phyloP scores from a whole-genome alignment of 2,329 filamentous ascomycete species.

The Epichloe baconii region DNA sequence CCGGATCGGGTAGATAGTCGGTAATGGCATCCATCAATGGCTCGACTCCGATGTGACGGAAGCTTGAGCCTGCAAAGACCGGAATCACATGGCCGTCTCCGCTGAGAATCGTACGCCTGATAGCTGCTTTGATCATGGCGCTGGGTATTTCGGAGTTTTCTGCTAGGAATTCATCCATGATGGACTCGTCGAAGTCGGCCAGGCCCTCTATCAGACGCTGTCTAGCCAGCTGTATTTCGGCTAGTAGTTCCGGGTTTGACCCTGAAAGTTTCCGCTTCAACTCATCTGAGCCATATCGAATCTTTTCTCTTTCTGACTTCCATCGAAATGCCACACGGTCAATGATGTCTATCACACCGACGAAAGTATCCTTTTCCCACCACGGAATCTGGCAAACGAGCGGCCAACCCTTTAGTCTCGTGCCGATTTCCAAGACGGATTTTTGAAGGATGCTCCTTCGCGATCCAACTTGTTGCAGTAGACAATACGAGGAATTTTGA shows the following conservation, averaged over 20 bases:
- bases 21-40: slow-evolving; percentile 79
- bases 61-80: slow-evolving; percentile 82
- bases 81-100: slow-evolving; percentile 66
- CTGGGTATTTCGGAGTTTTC: slow-evolving; percentile 61
- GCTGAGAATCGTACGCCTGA: slow-evolving; percentile 57
- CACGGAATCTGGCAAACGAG: slow-evolving; percentile 90
- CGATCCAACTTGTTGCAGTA: slow-evolving; percentile 72
- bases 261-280: slow-evolving; percentile 26
- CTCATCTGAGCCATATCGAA: slow-evolving; percentile 15
- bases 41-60: slow-evolving; percentile 88
- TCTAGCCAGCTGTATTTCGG: slow-evolving; percentile 64
- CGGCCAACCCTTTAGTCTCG: slow-evolving; percentile 69
- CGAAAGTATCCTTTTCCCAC: slow-evolving; percentile 72
- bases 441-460: slow-evolving; percentile 66
- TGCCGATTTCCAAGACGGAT: slow-evolving; percentile 75
- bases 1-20: slow-evolving; percentile 73
- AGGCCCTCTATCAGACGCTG: slow-evolving; percentile 68
- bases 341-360: slow-evolving; percentile 75
- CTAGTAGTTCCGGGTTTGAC: slow-evolving; percentile 38
- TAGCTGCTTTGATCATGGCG: slow-evolving; percentile 54
- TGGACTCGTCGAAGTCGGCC: slow-evolving; percentile 75
- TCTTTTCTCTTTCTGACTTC: slow-evolving; percentile 33
- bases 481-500: slow-evolving; percentile 68
- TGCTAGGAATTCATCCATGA: slow-evolving; percentile 76
- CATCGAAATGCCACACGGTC: slow-evolving; percentile 64